Evolutionary conservation across 495 filamentous ascomycete genomes (phyloP).

Genomic region (Oidiodendron maius): DNA sequence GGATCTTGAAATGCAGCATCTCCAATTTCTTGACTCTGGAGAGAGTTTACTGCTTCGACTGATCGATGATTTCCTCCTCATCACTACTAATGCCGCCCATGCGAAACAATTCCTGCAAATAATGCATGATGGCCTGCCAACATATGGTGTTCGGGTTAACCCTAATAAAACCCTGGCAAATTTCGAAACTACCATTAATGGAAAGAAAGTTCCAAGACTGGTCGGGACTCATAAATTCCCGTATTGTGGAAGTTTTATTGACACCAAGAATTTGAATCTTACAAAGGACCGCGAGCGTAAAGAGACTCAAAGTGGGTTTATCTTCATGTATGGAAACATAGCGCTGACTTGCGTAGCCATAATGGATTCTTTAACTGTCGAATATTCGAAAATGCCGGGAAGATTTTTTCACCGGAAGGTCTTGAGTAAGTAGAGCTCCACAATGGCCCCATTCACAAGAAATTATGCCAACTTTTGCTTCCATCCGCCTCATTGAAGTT

Average conservation of each 20-base stretch:
- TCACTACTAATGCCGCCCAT: constrained; percentile 61
- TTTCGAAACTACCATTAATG: constrained; percentile 62
- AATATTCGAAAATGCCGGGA: constrained; percentile 62
- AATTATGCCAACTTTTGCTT: not conserved
- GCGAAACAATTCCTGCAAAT: constrained; percentile 65
- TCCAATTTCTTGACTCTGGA: constrained; percentile 56
- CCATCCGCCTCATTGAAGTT: not conserved
- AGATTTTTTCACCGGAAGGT: constrained; percentile 72
- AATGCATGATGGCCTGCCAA: constrained; percentile 72
- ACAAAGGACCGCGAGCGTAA: constrained; percentile 15
- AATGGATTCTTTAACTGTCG: constrained; percentile 66
- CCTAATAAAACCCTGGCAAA: constrained; percentile 77
- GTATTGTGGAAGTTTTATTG: constrained; percentile 78
- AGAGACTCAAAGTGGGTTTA: constrained; percentile 15
- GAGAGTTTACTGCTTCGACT: constrained; percentile 70
- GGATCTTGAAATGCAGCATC: constrained; percentile 62
- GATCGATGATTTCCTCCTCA: constrained; percentile 87
- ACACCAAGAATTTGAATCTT: constrained; percentile 72
- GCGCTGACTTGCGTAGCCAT: constrained; percentile 10
- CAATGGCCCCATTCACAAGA: not conserved
- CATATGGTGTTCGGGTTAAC: constrained; percentile 77
- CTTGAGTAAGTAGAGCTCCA: constrained; percentile 42
- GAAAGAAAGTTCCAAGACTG: constrained; percentile 44
- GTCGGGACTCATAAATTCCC: constrained; percentile 56
- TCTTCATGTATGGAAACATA: not conserved